Base-by-base conservation (phyloP, 2,329 filamentous ascomycete genomes). In the Thielaviopsis cerberus region DNA sequence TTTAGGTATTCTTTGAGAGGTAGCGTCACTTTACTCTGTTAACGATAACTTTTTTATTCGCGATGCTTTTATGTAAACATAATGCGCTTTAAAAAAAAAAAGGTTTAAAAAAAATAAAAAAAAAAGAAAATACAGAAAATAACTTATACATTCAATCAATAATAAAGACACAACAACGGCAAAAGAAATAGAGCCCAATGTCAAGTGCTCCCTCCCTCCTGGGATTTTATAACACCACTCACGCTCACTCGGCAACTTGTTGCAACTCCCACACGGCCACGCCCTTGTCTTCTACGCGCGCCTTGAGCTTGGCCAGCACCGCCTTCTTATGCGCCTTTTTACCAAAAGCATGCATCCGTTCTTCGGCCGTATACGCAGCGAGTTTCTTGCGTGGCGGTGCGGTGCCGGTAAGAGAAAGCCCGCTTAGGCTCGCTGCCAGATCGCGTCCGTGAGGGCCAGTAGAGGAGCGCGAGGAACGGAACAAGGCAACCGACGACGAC, bases 361-460 rank as follows among this genome's bases (percentile, higher is more conserved):
- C 82, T 56, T 76, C 73, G 30, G 72, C 70, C 59, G 74, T 80
- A 63, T 80, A 84, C 20, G 79, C 79, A 61, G 74, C 81, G 59
- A 83, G 64, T 72, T 82, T 83, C 71, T 79, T 82, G 51, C 79
- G 71, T 1, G 78, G 76, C 25, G 78, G 72, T 22, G 76, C 76
- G 61, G 68, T 64, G 34, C 67, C 62, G 4, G 67, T 65, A 53
- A 67, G 66, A 52, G 64, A 65, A 6, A 52, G 51, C 5, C 51
- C 51, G 51, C 51, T 27, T 15, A 27, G 11, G 2, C 24, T 52
- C 10, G 51, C 23, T 15, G 26, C 13, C 26, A 48, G 41, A 48
- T 48, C 41, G n/a, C 41, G 41, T 1, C 41, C n/a, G 8, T 48
- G 41, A 17, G 17, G 4, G 3, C 15, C n/a, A 2, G n/a, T 20